These are phyloP conservation scores for Melocanna baccifera DNA, from an alignment of 176 grass and related monocot genomes.

Conservation along the genomic window DNA sequence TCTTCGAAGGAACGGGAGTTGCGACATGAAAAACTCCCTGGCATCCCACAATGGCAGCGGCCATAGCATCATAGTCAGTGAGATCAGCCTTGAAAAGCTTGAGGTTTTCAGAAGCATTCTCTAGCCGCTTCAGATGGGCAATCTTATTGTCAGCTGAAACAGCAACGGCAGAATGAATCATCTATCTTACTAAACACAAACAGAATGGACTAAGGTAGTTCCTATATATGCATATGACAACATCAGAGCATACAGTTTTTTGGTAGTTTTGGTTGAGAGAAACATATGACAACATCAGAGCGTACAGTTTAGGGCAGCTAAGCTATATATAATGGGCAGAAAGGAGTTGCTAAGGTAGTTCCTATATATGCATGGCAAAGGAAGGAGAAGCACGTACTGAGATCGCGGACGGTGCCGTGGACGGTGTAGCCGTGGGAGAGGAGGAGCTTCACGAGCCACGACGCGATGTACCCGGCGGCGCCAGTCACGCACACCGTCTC, in stretches of 20 bases:
- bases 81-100: slow-evolving; percentile 52
- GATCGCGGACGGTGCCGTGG: slow-evolving; percentile 58
- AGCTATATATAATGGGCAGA: too few relatives aligned
- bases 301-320: too few relatives aligned
- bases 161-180: not conserved
- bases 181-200: too few relatives aligned
- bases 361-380: too few relatives aligned
- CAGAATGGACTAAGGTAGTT: too few relatives aligned
- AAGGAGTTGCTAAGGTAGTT: too few relatives aligned
- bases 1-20: slow-evolving; percentile 29
- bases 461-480: slow-evolving; percentile 48
- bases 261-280: too few relatives aligned
- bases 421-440: slow-evolving; percentile 56
- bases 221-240: too few relatives aligned
- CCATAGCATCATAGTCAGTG: slow-evolving; percentile 22
- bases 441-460: slow-evolving; percentile 71
- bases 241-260: too few relatives aligned
- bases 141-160: slow-evolving; percentile 44
- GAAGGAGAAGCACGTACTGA: slow-evolving; percentile 9
- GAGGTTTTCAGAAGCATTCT: slow-evolving; percentile 30
- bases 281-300: too few relatives aligned
- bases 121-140: slow-evolving; percentile 30
- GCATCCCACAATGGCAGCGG: slow-evolving; percentile 31
- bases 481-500: slow-evolving; percentile 60
- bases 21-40: slow-evolving; percentile 61